Evolutionary conservation across 352 stramenopile species (phyloP).

Genomic region (Plasmopara halstedii): DNA sequence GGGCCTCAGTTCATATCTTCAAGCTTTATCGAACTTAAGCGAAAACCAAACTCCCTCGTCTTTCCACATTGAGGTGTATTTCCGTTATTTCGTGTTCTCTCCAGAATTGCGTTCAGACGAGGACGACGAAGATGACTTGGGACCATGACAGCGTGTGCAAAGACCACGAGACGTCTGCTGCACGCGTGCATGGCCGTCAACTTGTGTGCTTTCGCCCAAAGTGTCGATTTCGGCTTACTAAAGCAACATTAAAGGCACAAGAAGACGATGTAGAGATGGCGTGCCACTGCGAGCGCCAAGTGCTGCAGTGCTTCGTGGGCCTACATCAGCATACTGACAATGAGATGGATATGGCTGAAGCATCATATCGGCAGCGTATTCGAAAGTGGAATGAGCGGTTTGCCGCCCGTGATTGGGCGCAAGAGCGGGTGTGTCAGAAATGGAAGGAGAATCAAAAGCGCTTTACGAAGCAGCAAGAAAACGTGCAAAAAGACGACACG

Average conservation of each 20-base stretch:
- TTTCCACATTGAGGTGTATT: neutral
- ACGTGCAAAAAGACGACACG: neutral
- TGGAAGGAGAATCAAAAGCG: conserved; percentile 64
- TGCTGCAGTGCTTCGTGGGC: conserved; percentile 33
- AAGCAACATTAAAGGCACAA: neutral
- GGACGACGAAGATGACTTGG: conserved; percentile 5
- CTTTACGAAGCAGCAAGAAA: conserved; percentile 20
- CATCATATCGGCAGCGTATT: conserved; percentile 23
- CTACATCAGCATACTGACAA: conserved; percentile 4
- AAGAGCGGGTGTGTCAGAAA: conserved; percentile 52
- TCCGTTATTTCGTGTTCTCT: neutral
- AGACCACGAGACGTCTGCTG: neutral
- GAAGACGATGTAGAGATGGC: conserved; percentile 11
- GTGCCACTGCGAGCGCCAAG: conserved; percentile 38
- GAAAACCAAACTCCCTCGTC: neutral
- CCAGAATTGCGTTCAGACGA: neutral
- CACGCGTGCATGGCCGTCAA: conserved; percentile 31
- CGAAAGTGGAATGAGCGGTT: conserved; percentile 59
- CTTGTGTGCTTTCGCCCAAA: conserved; percentile 59
- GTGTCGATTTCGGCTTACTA: conserved; percentile 35
- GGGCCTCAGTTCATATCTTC: neutral
- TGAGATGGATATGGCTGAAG: conserved; percentile 17
- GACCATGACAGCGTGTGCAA: neutral
- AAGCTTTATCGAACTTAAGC: neutral
- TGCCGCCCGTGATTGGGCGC: conserved; percentile 40